A percentile compares a stretch with the other conserved stretches of the same genome.
phyloP scores from a whole-genome alignment of 2,329 filamentous ascomycete genomes.

The Pseudophaeomoniella oleicola region DNA sequence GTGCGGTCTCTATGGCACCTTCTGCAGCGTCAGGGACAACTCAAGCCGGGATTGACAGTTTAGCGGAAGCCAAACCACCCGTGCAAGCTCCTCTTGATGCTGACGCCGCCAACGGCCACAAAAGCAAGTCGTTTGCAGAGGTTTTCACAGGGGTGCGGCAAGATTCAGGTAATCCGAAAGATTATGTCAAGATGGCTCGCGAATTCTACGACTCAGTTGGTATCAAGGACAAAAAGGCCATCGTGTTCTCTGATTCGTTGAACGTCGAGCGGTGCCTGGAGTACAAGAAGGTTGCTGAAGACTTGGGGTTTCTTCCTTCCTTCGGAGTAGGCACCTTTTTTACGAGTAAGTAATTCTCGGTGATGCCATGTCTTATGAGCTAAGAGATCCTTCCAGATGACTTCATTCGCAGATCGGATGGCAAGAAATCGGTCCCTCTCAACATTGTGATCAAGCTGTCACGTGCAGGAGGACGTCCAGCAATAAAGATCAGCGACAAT shows the following conservation, averaged over 20 bases:
- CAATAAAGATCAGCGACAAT: conserved; percentile 90
- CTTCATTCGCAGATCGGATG: conserved; percentile 57
- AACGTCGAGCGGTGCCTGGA: conserved; percentile 82
- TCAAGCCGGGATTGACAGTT: conserved; percentile 20
- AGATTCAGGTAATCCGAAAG: conserved; percentile 73
- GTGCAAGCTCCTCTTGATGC: conserved; percentile 15
- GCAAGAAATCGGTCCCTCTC: conserved; percentile 72
- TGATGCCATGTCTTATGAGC: conserved; percentile 1
- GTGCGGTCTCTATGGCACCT: conserved; percentile 21
- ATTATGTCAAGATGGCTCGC: conserved; percentile 65
- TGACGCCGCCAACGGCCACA: conserved; percentile 20
- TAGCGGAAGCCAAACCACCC: conserved; percentile 25
- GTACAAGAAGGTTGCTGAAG: conserved; percentile 74
- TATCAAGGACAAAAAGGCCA: conserved; percentile 66
- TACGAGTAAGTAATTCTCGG: conserved; percentile 44
- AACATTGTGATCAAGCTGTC: conserved; percentile 98
- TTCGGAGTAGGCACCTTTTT: conserved; percentile 95
- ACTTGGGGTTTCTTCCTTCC: conserved; percentile 64
- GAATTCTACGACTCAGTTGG: conserved; percentile 65
- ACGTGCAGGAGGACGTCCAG: conserved; percentile 63
- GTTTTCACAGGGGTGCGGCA: conserved; percentile 75
- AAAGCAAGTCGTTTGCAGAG: conserved; percentile 56
- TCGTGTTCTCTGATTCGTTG: conserved; percentile 92
- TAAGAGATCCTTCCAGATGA: conserved; percentile 44
- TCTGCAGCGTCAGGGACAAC: conserved; percentile 29